Base-by-base conservation (phyloP, 306 rosid genomes). In the Vicia villosa region DNA sequence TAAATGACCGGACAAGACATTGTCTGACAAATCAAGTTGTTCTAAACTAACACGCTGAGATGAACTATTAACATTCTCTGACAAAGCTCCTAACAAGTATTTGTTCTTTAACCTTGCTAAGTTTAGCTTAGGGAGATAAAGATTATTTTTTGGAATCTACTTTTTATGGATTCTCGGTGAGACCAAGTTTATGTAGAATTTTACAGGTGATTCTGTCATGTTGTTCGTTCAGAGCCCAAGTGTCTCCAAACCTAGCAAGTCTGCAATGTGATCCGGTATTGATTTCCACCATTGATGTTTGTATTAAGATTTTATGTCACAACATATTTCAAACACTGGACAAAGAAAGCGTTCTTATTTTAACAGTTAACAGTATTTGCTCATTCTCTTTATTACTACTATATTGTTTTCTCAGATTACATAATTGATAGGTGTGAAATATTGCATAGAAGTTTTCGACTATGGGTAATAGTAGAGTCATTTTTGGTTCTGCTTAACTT, bases 191-290 rank as follows among this genome's bases (percentile, higher is more conserved):
- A 69, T 78, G 67, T 0, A 96, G 97, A 15, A 91, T 87, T 57
- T 70, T 83, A 63, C 97, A 86, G 0, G 88, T 89, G 83, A 91
- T 22, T 22, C 26, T 22, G 26, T 22, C 26, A 22, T 89, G 86
- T 87, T 89, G 91, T 91, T 91, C 90, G 52, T 85, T 91, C 94
- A 89, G 38, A 91, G 82, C 14, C 66, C 83, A 50, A 89, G 83
- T 2, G 83, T 77, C 59, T 83, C 88, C 66, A 91, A 83, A 52
- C 84, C 54, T 0, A 84, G 87, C 22, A 87, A 77, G 1, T 84
- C 89, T 0, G 87, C 97, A 16, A 91, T 43, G 77, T 76, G 87
- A 71, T 89, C 83, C 0, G 96, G 96, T 47, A 89, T 87, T 46
- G 91, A 87, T 49, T 49, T 49, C 55, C 5, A 49, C 24, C 5